Evolutionary conservation across 2,329 filamentous ascomycete species (phyloP).

Genomic region (Furcasterigmium sp.): DNA sequence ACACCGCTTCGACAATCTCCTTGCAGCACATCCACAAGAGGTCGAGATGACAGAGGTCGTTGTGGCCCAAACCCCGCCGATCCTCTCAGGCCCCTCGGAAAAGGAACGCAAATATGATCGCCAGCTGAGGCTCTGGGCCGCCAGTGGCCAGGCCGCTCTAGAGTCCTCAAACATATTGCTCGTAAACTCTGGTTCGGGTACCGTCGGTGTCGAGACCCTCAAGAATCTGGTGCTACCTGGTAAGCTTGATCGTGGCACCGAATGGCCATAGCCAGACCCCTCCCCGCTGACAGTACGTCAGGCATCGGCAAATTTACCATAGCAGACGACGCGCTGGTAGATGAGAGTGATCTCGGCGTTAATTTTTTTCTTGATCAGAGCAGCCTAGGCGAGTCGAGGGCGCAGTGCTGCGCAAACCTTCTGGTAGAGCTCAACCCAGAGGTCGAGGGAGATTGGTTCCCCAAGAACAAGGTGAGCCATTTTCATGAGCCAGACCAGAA

Average conservation of each 20-base stretch:
- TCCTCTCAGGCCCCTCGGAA: constrained; percentile 47
- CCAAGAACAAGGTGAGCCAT: constrained; percentile 36
- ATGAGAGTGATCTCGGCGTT: constrained; percentile 78
- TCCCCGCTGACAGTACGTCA: constrained; percentile 23
- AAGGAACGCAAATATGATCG: constrained; percentile 84
- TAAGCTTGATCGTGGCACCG: constrained; percentile 19
- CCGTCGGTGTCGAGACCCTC: constrained; percentile 82
- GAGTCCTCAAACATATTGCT: constrained; percentile 90
- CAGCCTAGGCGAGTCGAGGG: constrained; percentile 70
- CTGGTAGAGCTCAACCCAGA: constrained; percentile 90
- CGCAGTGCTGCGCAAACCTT: constrained; percentile 70
- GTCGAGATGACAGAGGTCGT: constrained; percentile 37
- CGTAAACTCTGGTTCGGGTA: constrained; percentile 80
- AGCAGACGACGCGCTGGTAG: constrained; percentile 72
- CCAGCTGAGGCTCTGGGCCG: constrained; percentile 92
- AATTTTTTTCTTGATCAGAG: constrained; percentile 93
- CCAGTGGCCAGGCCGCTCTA: constrained; percentile 81
- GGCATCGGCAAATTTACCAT: constrained; percentile 91
- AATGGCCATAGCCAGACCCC: neutral
- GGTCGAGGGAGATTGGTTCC: constrained; percentile 70
- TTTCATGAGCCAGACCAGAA: constrained; percentile 14
- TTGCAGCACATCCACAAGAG: neutral
- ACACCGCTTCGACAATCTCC: no score
- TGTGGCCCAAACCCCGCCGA: constrained; percentile 38
- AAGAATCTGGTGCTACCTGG: constrained; percentile 96